Conservation (phyloP, 805 yeast genomes). For the Metschnikowia similis region DNA sequence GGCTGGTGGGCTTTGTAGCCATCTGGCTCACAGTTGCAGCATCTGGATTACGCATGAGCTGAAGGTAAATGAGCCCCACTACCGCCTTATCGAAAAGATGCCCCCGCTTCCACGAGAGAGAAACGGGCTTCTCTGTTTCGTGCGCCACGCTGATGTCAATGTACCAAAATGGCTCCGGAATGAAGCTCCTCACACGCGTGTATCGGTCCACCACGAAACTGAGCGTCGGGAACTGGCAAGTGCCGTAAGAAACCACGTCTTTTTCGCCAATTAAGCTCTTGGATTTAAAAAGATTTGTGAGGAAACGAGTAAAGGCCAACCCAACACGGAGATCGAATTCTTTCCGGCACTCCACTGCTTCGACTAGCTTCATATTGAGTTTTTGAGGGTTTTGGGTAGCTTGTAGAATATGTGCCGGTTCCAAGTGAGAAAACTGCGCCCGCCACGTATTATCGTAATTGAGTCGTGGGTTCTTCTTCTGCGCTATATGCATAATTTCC, state of each 20-base stretch:
- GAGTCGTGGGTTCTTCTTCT: slow-evolving; percentile 43
- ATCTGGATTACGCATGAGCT: slow-evolving; percentile 53
- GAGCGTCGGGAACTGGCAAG: slow-evolving; percentile 93
- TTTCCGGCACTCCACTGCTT: slow-evolving; percentile 81
- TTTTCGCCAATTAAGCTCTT: slow-evolving; percentile 28
- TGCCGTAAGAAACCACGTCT: slow-evolving; percentile 71
- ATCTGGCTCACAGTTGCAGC: slow-evolving; percentile 50
- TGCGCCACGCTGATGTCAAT: slow-evolving; percentile 52
- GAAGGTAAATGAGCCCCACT: slow-evolving; percentile 56
- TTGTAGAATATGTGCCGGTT: slow-evolving; percentile 59
- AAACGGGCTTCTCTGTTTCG: slow-evolving; percentile 30
- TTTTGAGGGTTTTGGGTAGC: slow-evolving; percentile 70
- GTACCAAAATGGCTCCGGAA: slow-evolving; percentile 78
- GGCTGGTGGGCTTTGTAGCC: slow-evolving; percentile 60
- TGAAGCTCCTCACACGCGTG: slow-evolving; percentile 65
- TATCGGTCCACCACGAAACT: slow-evolving; percentile 95
- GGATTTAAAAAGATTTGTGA: slow-evolving; percentile 51
- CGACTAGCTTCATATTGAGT: slow-evolving; percentile 65
- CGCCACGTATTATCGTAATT: slow-evolving; percentile 52
- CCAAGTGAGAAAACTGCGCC: slow-evolving; percentile 86
- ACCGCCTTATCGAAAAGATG: slow-evolving; percentile 69
- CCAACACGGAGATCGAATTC: slow-evolving; percentile 91
- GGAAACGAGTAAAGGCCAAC: slow-evolving; percentile 76
- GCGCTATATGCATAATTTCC: slow-evolving; percentile 63
- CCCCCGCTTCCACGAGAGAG: slow-evolving; percentile 68